These are phyloP conservation scores for Penicillium salamii DNA, from an alignment of 495 filamentous ascomycete genomes.

Conservation along the genomic window DNA sequence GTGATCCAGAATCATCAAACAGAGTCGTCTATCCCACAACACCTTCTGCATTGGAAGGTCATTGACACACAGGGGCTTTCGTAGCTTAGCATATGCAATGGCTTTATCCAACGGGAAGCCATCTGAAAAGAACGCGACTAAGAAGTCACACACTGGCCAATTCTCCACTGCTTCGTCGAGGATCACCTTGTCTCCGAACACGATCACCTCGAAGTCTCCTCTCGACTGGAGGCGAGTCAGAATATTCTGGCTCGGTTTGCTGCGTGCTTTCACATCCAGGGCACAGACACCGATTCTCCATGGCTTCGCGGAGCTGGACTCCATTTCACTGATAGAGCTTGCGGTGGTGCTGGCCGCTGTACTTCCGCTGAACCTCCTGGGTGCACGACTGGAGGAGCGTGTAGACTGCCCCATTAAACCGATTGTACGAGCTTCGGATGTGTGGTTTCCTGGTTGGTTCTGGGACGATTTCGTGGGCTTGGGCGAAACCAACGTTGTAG, in stretches of 20 bases:
- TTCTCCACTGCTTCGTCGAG: constrained; percentile 79
- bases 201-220: constrained; percentile 90
- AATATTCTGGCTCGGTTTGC: constrained; percentile 94
- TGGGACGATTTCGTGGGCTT: constrained; percentile 11
- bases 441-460: constrained; percentile 4
- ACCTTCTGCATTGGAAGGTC: constrained; percentile 98
- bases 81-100: constrained; percentile 84
- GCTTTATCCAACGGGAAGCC: constrained; percentile 97
- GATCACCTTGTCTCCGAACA: constrained; percentile 98
- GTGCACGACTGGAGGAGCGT: constrained; percentile 69
- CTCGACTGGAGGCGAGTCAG: constrained; percentile 85
- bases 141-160: constrained; percentile 74
- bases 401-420: constrained; percentile 39
- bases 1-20: constrained; percentile 79
- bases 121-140: constrained; percentile 97
- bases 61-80: constrained; percentile 96
- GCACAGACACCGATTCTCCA: constrained; percentile 91
- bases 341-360: constrained; percentile 69
- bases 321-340: constrained; percentile 57
- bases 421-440: constrained; percentile 20
- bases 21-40: constrained; percentile 91
- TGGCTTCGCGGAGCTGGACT: constrained; percentile 31
- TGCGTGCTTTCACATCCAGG: constrained; percentile 90
- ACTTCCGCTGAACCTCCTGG: constrained; percentile 72
- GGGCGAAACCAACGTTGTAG: constrained; percentile 10